A percentile compares a stretch with the other conserved stretches of the same genome.
Conservation (phyloP, 352 stramenopile genomes). For the Pythium diclinum region DNA sequence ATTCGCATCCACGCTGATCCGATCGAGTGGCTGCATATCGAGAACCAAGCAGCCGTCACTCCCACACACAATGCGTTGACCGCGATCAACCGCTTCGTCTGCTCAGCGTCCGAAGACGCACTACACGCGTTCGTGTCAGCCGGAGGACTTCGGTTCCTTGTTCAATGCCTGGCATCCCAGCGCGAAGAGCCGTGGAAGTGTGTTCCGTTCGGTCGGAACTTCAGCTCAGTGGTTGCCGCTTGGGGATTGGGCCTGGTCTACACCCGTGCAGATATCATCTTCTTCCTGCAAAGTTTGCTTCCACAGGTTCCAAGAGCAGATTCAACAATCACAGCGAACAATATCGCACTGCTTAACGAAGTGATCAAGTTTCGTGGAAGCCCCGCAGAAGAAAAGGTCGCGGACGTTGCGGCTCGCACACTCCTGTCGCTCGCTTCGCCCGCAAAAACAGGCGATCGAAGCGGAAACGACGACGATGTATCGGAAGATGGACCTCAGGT, state of each 20-base stretch:
- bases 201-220: constrained; percentile 8
- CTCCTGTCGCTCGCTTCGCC: not conserved
- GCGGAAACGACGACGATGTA: not conserved
- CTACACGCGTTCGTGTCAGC: constrained; percentile 10
- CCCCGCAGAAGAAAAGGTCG: constrained; percentile 7
- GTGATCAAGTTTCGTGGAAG: constrained; percentile 2
- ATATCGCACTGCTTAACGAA: constrained; percentile 6
- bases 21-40: not conserved
- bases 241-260: constrained; percentile 2
- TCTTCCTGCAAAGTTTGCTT: constrained; percentile 18
- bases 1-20: constrained; percentile 11
- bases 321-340: not conserved
- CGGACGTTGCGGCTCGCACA: not conserved
- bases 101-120: constrained; percentile 6
- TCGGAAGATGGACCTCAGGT: not conserved
- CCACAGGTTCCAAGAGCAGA: not conserved
- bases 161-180: constrained; percentile 4
- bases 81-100: constrained; percentile 17
- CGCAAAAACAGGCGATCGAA: not conserved
- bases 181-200: constrained; percentile 4
- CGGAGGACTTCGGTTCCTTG: constrained; percentile 16
- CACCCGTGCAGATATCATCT: constrained; percentile 1
- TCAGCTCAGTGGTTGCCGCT: constrained; percentile 1
- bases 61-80: constrained; percentile 3
- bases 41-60: not conserved